Evolutionary conservation across 345 rosid species (phyloP).

Genomic region (Cardamine occulta): DNA sequence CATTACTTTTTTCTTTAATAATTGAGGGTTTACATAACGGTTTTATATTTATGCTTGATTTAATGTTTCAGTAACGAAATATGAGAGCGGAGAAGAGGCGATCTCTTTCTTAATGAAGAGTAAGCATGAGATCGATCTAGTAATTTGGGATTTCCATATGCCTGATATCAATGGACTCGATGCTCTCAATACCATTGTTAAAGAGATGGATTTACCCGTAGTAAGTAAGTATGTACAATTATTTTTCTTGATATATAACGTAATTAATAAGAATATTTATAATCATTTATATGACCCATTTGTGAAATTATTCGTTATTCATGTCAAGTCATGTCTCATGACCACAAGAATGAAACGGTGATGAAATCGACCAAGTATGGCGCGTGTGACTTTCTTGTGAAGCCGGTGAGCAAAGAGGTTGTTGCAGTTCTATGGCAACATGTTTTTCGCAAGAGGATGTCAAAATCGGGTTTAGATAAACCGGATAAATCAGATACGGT

Average conservation of each 20-base stretch:
- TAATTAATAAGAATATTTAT: neutral
- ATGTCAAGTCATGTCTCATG: conserved; percentile 35
- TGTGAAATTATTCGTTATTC: conserved; percentile 1
- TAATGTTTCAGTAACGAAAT: conserved; percentile 26
- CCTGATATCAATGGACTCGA: conserved; percentile 21
- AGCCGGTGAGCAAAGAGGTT: conserved; percentile 33
- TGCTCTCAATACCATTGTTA: conserved; percentile 29
- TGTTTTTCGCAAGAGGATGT: conserved; percentile 23
- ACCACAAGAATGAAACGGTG: conserved; percentile 13
- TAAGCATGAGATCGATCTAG: conserved; percentile 34
- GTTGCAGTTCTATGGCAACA: conserved; percentile 34
- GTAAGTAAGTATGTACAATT: conserved; percentile 28
- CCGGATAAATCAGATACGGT: neutral
- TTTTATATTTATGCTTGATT: neutral
- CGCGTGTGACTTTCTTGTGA: conserved; percentile 38
- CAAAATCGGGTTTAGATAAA: conserved; percentile 14
- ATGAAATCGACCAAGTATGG: conserved; percentile 21
- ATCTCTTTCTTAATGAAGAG: conserved; percentile 17
- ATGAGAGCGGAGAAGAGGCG: conserved; percentile 25
- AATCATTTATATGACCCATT: neutral
- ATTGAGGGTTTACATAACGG: neutral
- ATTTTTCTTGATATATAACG: neutral
- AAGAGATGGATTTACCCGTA: conserved; percentile 34
- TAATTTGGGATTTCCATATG: conserved; percentile 40
- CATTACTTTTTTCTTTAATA: neutral